Base-by-base conservation (phyloP, 441 rosid genomes). In the Populus hybrid region DNA sequence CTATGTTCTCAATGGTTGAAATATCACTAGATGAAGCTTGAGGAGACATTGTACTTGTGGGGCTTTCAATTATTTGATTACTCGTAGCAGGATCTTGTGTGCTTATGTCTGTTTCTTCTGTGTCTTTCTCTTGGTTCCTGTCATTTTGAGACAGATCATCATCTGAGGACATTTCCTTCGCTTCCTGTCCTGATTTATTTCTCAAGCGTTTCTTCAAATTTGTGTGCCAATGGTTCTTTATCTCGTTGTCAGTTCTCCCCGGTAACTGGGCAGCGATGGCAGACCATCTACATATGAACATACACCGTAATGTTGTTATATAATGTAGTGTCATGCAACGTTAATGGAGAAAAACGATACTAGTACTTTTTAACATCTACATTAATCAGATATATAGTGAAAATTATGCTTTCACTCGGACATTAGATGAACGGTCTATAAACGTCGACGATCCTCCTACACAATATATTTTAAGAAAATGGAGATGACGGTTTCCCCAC, bases 221-320 rank as follows among this genome's bases (percentile, higher is more conserved):
- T 57, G 94, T 86, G 81, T 90, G 92, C 92, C 94, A 90, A 65
- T 88, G 82, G 80, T 90, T 90, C 83, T 90, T 90, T 18, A 90
- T 84, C 75, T 88, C 94, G 16, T 88, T 89, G 80, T 89, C 94
- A 2, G 90, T 86, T 79, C 94, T 81, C 50, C 94, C 91, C 0
- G 90, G 88, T 73, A 90, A 84, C 42, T 86, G 46, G 0, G 91
- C 84, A 30, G 94, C 92, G 72, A 90, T 90, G 0, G 87, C 76
- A 6, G 94, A 85, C 94, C 92, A 90, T 79, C 92, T 90, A 86
- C 71, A 74, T 40, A 10, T 40, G 23, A 53, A 30, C 4, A 1
- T 9, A 14, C 3, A 66, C 5, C 9, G 1, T 16, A 66, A 30
- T 66, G 19, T 0, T 26, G 32, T 23, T 16, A 23, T 1, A 5